Percentiles rank a stretch among this genome's conserved stretches.
Conservation (phyloP, 345 rosid genomes). For the Cardiospermum halicacabum region DNA sequence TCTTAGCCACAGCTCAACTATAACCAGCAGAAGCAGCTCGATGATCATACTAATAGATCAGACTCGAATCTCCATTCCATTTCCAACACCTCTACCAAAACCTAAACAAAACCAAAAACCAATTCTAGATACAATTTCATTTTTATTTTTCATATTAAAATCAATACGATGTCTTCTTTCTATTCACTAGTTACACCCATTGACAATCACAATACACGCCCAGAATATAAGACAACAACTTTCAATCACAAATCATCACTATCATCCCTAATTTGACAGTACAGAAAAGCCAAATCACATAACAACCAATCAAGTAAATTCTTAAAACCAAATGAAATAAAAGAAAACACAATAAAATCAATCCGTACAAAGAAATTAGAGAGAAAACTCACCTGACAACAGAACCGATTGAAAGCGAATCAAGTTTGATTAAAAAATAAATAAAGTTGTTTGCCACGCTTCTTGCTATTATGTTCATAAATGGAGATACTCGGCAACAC, state of each 20-base stretch:
- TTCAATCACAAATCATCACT: background rate
- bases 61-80: background rate
- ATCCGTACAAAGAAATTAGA: background rate
- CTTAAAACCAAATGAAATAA: conserved; percentile 1
- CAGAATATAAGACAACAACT: background rate
- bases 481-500: background rate
- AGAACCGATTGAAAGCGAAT: background rate
- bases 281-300: background rate
- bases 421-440: too few species aligned
- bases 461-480: background rate
- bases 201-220: background rate
- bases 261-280: background rate
- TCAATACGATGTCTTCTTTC: background rate
- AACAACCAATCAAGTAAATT: background rate
- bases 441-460: background rate
- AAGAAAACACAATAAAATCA: background rate
- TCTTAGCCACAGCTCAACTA: background rate
- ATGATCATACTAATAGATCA: background rate
- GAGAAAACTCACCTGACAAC: conserved; percentile 7
- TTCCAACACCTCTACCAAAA: background rate
- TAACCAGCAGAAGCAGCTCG: background rate
- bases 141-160: too few species aligned
- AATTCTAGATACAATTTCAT: background rate
- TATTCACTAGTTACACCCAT: background rate
- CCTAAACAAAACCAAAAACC: background rate